These are phyloP conservation scores for Rhizopogon sp. DNA, from an alignment of 768 basidiomycete genomes.

Conservation along the genomic window DNA sequence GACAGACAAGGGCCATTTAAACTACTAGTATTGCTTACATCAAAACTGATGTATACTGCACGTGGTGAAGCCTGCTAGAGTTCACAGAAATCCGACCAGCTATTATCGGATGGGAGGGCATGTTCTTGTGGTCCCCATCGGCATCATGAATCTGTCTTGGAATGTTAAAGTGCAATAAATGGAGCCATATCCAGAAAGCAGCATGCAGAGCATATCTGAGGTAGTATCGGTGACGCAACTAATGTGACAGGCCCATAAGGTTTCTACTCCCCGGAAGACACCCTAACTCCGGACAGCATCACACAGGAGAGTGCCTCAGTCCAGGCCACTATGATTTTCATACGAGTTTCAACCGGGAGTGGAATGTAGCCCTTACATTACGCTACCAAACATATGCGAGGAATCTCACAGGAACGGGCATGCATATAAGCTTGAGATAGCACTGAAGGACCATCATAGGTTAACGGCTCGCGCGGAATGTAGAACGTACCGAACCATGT, in stretches of 20 bases:
- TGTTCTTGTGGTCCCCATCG: constrained; percentile 37
- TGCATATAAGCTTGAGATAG: background rate
- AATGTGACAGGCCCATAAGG: constrained; percentile 15
- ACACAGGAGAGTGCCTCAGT: too few species aligned
- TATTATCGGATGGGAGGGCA: constrained; percentile 37
- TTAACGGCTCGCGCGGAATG: background rate
- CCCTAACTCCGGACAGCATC: too few species aligned
- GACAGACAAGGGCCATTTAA: too few species aligned
- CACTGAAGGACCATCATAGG: background rate
- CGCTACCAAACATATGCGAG: too few species aligned
- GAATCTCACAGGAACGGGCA: too few species aligned
- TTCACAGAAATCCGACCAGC: constrained; percentile 31
- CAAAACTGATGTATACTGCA: too few species aligned
- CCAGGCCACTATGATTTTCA: too few species aligned
- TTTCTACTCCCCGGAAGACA: too few species aligned
- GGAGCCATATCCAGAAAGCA: constrained; percentile 38
- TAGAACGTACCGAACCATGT: background rate
- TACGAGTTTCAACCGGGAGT: background rate
- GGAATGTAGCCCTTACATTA: too few species aligned
- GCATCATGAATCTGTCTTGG: constrained; percentile 33
- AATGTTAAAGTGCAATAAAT: constrained; percentile 34
- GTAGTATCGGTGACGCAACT: constrained; percentile 16
- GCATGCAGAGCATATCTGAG: constrained; percentile 14
- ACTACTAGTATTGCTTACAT: too few species aligned
- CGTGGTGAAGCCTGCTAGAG: too few species aligned